Percentiles rank a stretch among this genome's conserved stretches.
phyloP scores from a whole-genome alignment of 2,329 filamentous ascomycete genomes.

The Arthrobotrys megalospora region DNA sequence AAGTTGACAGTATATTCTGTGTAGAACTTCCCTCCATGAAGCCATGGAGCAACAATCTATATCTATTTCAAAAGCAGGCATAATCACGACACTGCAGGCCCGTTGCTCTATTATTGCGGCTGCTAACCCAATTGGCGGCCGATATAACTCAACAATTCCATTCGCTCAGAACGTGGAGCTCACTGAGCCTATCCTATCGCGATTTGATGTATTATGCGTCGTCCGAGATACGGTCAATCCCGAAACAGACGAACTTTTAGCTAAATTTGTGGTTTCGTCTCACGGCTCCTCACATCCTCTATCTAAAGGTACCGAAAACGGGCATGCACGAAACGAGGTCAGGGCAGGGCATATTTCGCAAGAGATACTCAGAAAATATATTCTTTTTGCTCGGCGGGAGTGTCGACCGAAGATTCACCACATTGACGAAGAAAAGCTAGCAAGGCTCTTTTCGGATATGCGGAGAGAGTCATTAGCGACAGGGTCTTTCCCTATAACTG shows the following conservation, averaged over 20 bases:
- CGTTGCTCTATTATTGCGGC: slow-evolving; percentile 96
- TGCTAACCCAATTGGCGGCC: slow-evolving; percentile 94
- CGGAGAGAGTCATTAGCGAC: slow-evolving; percentile 91
- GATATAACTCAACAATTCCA: slow-evolving; percentile 95
- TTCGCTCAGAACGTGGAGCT: slow-evolving; percentile 97
- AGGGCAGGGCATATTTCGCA: slow-evolving; percentile 77
- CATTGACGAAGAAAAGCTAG: slow-evolving; percentile 97
- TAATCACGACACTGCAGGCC: slow-evolving; percentile 95
- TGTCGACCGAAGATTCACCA: slow-evolving; percentile 94
- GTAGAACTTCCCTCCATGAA: slow-evolving; percentile 93
- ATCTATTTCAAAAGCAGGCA: slow-evolving; percentile 98
- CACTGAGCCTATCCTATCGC: slow-evolving; percentile 95
- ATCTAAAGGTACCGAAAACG: slow-evolving; percentile 69
- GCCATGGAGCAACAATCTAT: slow-evolving; percentile 99
- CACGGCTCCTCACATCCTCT: slow-evolving; percentile 88
- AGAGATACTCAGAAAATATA: slow-evolving; percentile 93
- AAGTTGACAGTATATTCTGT: neutral
- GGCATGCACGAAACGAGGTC: slow-evolving; percentile 62
- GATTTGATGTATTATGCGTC: slow-evolving; percentile 97
- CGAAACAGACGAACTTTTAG: slow-evolving; percentile 89
- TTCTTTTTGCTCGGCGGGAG: slow-evolving; percentile 91
- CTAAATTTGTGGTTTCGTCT: slow-evolving; percentile 93
- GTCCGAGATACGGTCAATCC: slow-evolving; percentile 96
- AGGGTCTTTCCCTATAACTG: slow-evolving; percentile 96
- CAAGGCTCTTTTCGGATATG: slow-evolving; percentile 96